Percentiles rank a stretch among this genome's conserved stretches.
Evolutionary conservation across 176 grass and related monocot species (phyloP).

Genomic region (Lolium multiflorum): DNA sequence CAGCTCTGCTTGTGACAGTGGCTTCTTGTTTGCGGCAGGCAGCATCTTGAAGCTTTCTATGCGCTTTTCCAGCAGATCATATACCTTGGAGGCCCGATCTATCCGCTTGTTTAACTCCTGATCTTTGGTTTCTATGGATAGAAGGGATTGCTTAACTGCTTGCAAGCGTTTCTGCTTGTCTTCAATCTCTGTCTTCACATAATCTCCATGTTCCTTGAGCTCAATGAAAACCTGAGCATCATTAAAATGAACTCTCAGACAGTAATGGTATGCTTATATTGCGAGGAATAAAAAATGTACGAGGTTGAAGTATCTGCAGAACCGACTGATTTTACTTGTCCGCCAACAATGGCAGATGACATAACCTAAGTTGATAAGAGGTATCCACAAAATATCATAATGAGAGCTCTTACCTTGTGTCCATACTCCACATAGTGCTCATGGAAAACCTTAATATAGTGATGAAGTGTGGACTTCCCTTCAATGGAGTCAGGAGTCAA

Average conservation of each 20-base stretch:
- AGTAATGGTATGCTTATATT: slow-evolving; percentile 11
- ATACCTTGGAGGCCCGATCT: slow-evolving; percentile 60
- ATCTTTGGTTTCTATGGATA: slow-evolving; percentile 71
- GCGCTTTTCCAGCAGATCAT: slow-evolving; percentile 75
- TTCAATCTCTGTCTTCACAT: slow-evolving; percentile 73
- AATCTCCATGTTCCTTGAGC: slow-evolving; percentile 76
- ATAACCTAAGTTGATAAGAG: not conserved
- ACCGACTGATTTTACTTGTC: not conserved
- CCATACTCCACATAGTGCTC: slow-evolving; percentile 98
- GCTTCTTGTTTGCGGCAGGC: slow-evolving; percentile 87
- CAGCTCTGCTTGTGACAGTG: slow-evolving; percentile 81
- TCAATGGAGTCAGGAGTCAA: slow-evolving; percentile 81
- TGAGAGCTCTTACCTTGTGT: slow-evolving; percentile 70
- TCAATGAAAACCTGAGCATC: slow-evolving; percentile 85
- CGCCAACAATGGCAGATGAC: not conserved
- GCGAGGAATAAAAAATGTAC: not conserved
- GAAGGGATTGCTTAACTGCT: slow-evolving; percentile 69
- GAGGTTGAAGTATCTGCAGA: not conserved
- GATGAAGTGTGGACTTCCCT: slow-evolving; percentile 88
- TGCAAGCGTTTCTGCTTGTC: slow-evolving; percentile 77
- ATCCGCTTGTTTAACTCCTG: slow-evolving; percentile 62
- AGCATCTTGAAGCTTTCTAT: slow-evolving; percentile 85
- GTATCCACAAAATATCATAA: slow-evolving; percentile 18
- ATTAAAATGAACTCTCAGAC: slow-evolving; percentile 33
- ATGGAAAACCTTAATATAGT: slow-evolving; percentile 95